Evolutionary conservation across 352 stramenopile species (phyloP).

Genomic region (Pythium dissotocum): DNA sequence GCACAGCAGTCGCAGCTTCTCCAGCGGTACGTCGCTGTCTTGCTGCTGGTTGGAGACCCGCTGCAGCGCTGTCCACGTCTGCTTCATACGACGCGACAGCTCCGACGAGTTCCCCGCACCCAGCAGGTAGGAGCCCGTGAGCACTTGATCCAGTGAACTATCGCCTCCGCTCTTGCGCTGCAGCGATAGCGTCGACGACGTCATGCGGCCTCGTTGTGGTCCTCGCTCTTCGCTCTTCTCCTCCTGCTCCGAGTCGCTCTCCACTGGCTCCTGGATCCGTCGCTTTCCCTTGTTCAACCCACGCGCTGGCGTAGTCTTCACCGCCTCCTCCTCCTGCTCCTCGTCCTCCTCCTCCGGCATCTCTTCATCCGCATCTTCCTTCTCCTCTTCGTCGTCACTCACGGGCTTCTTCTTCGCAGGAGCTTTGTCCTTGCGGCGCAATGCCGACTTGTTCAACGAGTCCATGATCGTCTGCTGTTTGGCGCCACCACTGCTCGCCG

Average conservation of each 20-base stretch:
- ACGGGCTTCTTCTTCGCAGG: background rate
- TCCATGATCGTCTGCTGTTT: conserved; percentile 32
- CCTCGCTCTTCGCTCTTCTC: conserved; percentile 26
- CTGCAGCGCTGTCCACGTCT: conserved; percentile 53
- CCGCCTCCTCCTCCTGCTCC: background rate
- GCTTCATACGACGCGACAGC: conserved; percentile 53
- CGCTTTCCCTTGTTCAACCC: background rate
- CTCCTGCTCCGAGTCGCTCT: conserved; percentile 22
- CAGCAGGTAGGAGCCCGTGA: conserved; percentile 35
- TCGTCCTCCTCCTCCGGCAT: background rate
- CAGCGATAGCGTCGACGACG: background rate
- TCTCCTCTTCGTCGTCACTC: conserved; percentile 12
- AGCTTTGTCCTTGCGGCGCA: conserved; percentile 26
- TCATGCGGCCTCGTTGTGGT: background rate
- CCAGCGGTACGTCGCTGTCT: conserved; percentile 33
- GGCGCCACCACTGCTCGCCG: background rate
- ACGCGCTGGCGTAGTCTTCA: background rate
- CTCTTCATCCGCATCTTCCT: background rate
- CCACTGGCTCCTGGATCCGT: background rate
- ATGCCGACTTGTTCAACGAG: conserved; percentile 23
- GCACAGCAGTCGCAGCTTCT: conserved; percentile 48
- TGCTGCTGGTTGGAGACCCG: conserved; percentile 46
- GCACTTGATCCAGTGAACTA: conserved; percentile 8
- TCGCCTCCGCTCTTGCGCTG: conserved; percentile 2
- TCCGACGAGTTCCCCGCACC: conserved; percentile 36